Conservation (phyloP, 2,329 filamentous ascomycete genomes). For the Sphaerulina vaccinii region DNA sequence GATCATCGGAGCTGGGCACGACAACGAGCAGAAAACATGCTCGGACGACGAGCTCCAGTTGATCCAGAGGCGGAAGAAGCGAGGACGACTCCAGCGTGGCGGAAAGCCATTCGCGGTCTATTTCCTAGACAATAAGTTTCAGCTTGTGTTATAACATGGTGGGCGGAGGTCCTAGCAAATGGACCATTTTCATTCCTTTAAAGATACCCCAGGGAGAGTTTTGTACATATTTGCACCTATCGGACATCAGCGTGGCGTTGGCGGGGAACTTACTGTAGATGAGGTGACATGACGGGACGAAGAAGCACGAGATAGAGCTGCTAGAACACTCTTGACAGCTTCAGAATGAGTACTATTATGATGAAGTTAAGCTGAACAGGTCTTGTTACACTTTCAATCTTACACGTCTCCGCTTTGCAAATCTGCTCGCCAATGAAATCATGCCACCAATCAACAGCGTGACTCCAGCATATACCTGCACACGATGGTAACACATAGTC, state of each 20-base stretch:
- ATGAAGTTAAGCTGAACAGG: not conserved
- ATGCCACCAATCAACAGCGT: too few relatives aligned
- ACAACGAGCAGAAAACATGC: slow-evolving; percentile 45
- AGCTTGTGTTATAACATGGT: too few relatives aligned
- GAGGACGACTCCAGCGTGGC: slow-evolving; percentile 29
- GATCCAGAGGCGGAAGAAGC: slow-evolving; percentile 35
- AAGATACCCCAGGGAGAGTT: slow-evolving; percentile 11
- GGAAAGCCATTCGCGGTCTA: slow-evolving; percentile 31
- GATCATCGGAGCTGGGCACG: slow-evolving; percentile 48
- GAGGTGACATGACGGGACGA: not conserved
- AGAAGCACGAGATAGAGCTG: not conserved
- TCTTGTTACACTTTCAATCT: too few relatives aligned
- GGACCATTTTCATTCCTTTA: slow-evolving; percentile 11
- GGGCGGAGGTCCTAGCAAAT: not conserved
- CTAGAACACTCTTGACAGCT: not conserved
- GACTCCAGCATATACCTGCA: too few relatives aligned
- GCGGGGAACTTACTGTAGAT: not conserved
- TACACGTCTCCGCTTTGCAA: too few relatives aligned
- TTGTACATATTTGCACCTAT: slow-evolving; percentile 1
- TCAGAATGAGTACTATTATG: not conserved
- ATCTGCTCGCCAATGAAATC: too few relatives aligned
- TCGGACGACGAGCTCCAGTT: slow-evolving; percentile 35
- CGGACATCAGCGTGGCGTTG: not conserved
- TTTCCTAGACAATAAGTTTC: slow-evolving; percentile 32
- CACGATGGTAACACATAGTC: too few relatives aligned